These are phyloP conservation scores for Crotalaria pallida DNA, from an alignment of 306 rosid genomes.

Conservation along the genomic window DNA sequence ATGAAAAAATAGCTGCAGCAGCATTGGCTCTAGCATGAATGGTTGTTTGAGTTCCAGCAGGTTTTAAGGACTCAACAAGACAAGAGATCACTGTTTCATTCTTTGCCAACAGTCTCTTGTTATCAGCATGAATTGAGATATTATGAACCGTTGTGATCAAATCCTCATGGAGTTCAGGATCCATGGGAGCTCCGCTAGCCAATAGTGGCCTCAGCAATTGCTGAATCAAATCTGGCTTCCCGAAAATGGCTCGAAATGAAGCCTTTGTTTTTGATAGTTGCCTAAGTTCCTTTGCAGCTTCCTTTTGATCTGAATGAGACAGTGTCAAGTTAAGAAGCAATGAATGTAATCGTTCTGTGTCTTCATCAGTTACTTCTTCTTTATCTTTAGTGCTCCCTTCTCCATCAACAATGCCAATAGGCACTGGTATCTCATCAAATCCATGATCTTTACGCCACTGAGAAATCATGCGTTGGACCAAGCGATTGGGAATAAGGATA, in stretches of 20 bases:
- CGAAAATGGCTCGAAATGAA: constrained; percentile 30
- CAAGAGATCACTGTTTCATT: constrained; percentile 27
- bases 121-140: constrained; percentile 36
- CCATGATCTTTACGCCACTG: constrained; percentile 39
- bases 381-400: background rate
- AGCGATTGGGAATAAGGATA: constrained; percentile 32
- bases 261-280: constrained; percentile 22
- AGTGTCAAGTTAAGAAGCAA: constrained; percentile 36
- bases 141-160: constrained; percentile 45
- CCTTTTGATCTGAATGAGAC: constrained; percentile 35
- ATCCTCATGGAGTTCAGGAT: constrained; percentile 49
- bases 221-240: constrained; percentile 6
- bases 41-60: constrained; percentile 33
- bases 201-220: constrained; percentile 33
- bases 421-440: constrained; percentile 26
- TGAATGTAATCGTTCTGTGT: constrained; percentile 9
- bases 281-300: constrained; percentile 54
- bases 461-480: constrained; percentile 35
- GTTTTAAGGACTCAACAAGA: constrained; percentile 36
- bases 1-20: constrained; percentile 48
- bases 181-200: background rate
- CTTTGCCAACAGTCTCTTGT: constrained; percentile 40
- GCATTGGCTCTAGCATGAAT: constrained; percentile 44
- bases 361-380: constrained; percentile 5
- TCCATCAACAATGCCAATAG: background rate